phyloP scores from a whole-genome alignment of 108 stramenopile genomes.

The Skeletonema menzelii region DNA sequence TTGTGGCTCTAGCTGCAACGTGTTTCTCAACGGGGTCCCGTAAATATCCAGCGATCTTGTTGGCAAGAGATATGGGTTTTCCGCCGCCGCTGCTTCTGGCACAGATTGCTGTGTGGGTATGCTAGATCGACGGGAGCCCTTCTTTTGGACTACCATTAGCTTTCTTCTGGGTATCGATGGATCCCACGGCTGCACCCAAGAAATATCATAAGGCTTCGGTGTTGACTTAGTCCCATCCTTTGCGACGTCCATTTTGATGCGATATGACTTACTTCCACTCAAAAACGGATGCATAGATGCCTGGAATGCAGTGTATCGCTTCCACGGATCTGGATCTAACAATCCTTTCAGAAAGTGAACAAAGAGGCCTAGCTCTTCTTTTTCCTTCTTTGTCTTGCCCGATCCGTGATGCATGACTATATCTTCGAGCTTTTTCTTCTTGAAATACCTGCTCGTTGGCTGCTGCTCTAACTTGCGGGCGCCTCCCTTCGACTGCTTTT shows the following conservation, averaged over 20 bases:
- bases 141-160: conserved; percentile 52
- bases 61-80: conserved; percentile 1
- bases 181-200: conserved; percentile 84
- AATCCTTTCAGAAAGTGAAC: conserved; percentile 80
- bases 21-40: conserved; percentile 21
- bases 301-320: conserved; percentile 81
- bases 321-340: conserved; percentile 84
- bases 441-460: conserved; percentile 83
- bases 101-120: conserved; percentile 40
- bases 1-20: conserved; percentile 9
- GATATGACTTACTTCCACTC: conserved; percentile 49
- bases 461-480: conserved; percentile 72
- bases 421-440: conserved; percentile 66
- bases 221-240: conserved; percentile 20
- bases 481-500: conserved; percentile 73
- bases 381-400: conserved; percentile 47
- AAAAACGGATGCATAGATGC: conserved; percentile 80
- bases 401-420: conserved; percentile 77
- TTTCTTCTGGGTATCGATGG: conserved; percentile 72
- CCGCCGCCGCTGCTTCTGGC: conserved; percentile 36
- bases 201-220: conserved; percentile 57
- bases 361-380: conserved; percentile 62
- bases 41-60: conserved; percentile 9
- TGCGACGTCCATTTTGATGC: conserved; percentile 19
- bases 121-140: background rate